A percentile compares a stretch with the other conserved stretches of the same genome.
Evolutionary conservation across 805 yeast species (phyloP).

Genomic region (Candida michaelii): DNA sequence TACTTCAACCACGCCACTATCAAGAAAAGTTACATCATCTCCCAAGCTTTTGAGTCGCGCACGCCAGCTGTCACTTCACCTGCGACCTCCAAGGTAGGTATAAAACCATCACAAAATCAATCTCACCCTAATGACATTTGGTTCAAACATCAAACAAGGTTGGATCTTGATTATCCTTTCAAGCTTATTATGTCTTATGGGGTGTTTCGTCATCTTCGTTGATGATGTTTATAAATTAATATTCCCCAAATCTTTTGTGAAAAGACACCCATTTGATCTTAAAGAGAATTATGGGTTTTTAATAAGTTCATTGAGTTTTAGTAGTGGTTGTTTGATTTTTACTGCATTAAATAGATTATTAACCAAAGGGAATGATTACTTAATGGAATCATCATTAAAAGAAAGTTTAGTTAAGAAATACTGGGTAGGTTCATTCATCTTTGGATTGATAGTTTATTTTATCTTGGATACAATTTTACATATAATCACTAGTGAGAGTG

Average conservation of each 20-base stretch:
- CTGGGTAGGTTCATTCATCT: conserved; percentile 46
- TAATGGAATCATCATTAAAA: conserved; percentile 25
- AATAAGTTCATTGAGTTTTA: conserved; percentile 70
- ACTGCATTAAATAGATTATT: conserved; percentile 75
- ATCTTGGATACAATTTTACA: conserved; percentile 67
- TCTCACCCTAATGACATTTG: conserved; percentile 3
- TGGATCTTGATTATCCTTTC: conserved; percentile 68
- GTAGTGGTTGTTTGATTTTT: conserved; percentile 79
- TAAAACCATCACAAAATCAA: neutral
- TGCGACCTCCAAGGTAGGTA: conserved; percentile 1
- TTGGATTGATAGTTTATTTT: conserved; percentile 64
- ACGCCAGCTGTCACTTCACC: no score
- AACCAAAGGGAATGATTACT: conserved; percentile 62
- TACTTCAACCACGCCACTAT: no score
- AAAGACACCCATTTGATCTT: conserved; percentile 48
- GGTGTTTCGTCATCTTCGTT: conserved; percentile 62
- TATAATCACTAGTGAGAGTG: conserved; percentile 70
- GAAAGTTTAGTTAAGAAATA: conserved; percentile 25
- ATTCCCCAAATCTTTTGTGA: conserved; percentile 43
- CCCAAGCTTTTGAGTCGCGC: no score
- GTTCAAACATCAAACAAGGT: conserved; percentile 38
- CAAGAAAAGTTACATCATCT: no score
- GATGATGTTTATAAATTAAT: conserved; percentile 52
- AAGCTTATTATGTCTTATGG: conserved; percentile 68
- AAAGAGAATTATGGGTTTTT: conserved; percentile 63